A percentile compares a stretch with the other conserved stretches of the same genome.
Evolutionary conservation across 2,329 filamentous ascomycete genomes (phyloP).

Genomic region (Bipolaris zeicola): DNA sequence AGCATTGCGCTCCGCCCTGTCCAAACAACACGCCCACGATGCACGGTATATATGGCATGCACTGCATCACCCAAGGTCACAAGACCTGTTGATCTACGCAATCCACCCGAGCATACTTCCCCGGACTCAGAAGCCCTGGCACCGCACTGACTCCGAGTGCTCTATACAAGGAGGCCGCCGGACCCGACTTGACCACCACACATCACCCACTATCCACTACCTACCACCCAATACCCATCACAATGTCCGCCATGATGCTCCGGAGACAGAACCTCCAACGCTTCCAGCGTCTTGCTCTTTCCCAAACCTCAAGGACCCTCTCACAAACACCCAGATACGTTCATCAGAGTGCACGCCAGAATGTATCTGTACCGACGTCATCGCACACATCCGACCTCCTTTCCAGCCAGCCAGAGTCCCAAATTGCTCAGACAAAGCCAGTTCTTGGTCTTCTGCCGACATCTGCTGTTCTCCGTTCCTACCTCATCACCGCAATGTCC

Average conservation of each 20-base stretch:
- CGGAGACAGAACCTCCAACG: conserved; percentile 31
- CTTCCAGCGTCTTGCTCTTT: conserved; percentile 28
- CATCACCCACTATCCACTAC: neutral
- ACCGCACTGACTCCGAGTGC: conserved; percentile 3
- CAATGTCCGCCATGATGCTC: conserved; percentile 23
- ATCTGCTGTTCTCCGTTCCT: conserved; percentile 69
- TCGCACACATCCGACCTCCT: conserved; percentile 26
- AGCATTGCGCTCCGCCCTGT: conserved; percentile 26
- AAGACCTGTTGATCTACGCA: conserved; percentile 11
- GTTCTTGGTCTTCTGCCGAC: conserved; percentile 70
- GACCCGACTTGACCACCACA: conserved; percentile 1
- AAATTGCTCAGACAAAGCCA: conserved; percentile 21
- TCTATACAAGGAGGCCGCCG: conserved; percentile 4
- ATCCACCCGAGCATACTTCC: conserved; percentile 1
- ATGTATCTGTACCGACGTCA: conserved; percentile 36
- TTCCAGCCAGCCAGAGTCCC: conserved; percentile 19
- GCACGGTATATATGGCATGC: conserved; percentile 33
- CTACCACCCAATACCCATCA: neutral
- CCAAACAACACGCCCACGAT: conserved; percentile 12
- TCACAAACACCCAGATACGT: conserved; percentile 33
- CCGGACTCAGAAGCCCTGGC: neutral
- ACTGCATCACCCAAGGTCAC: conserved; percentile 17
- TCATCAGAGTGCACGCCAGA: conserved; percentile 38
- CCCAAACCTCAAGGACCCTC: conserved; percentile 28
- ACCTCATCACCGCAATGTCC: conserved; percentile 71